Percentiles rank a stretch among this genome's conserved stretches.
Evolutionary conservation across 805 yeast genomes (phyloP).

Genomic region (Lipomyces orientalis): DNA sequence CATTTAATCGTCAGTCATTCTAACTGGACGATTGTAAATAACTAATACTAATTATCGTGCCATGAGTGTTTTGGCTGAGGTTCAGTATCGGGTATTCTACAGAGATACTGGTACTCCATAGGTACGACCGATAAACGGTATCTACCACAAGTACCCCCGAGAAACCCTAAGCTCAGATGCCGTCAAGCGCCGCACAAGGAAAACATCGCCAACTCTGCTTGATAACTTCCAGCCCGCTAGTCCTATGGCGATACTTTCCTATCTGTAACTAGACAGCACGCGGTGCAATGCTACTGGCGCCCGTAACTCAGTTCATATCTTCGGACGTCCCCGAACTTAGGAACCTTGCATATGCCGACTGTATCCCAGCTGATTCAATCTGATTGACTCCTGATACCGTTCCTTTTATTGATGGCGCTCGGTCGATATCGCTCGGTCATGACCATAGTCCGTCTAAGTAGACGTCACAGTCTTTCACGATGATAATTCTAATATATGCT

Average conservation of each 20-base stretch:
- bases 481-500: too few relatives aligned
- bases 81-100: too few relatives aligned
- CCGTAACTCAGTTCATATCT: background rate
- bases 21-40: background rate
- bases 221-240: background rate
- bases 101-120: too few relatives aligned
- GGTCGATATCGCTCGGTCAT: too few relatives aligned
- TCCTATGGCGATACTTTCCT: background rate
- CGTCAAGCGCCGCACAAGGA: background rate
- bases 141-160: background rate
- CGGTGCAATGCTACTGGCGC: background rate
- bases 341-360: background rate
- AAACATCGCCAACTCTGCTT: background rate
- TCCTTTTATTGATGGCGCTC: background rate
- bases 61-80: background rate
- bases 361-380: background rate
- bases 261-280: background rate
- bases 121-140: background rate
- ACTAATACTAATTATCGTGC: too few relatives aligned
- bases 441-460: too few relatives aligned
- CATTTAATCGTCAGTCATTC: background rate
- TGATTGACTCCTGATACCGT: background rate
- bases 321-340: background rate
- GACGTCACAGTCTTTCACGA: too few relatives aligned
- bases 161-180: background rate